Evolutionary conservation across 805 yeast genomes (phyloP), one percentile per base, ranked within the genome.

Genomic region (Cyberlindnera bimundalis): DNA sequence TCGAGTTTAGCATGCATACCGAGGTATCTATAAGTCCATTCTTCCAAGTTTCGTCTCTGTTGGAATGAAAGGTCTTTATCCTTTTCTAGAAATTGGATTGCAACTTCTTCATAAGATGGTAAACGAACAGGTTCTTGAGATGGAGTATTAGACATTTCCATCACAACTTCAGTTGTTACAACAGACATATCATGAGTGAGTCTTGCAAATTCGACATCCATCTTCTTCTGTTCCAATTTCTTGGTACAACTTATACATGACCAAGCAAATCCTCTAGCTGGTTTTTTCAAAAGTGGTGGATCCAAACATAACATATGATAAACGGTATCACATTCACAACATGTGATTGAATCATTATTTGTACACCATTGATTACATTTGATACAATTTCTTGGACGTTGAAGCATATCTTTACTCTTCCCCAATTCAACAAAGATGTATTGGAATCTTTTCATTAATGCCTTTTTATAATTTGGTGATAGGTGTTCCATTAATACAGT

Each of bases 261-360:
- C 96, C 96, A 90, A 8, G 88, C 85, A 57, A 87, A 84, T 1
- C 96, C 96, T 42, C 95, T 66, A 32, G 85, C 80, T 1, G 96
- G 96, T 54, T 85, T 85, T 47, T 76, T 76, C 38, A 75, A 59
- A 29, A 88, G 62, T 1, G 96, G 96, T 1, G 96, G 96, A 45
- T 83, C 86, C 35, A 89, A 73, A 55, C 98, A 90, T 27, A 78
- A 68, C 77, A 89, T 76, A 64, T 90, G 98, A 50, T 79, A 87
- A 43, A 68, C 68, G 14, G 73, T 70, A 11, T 70, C 68, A 60
- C 98, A 90, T 37, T 73, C 81, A n/a, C 84, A 84, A 64, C 98
- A 90, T 47, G 71, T 74, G 6, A 90, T 79, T 1, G 90, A 78
- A 51, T 86, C 93, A 21, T n/a, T 19, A 21, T 37, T 37, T 7